A percentile compares a stretch with the other conserved stretches of the same genome.
These are phyloP conservation scores for Emmonsia crescens DNA, from an alignment of 2,329 filamentous ascomycete genomes.

Conservation along the genomic window DNA sequence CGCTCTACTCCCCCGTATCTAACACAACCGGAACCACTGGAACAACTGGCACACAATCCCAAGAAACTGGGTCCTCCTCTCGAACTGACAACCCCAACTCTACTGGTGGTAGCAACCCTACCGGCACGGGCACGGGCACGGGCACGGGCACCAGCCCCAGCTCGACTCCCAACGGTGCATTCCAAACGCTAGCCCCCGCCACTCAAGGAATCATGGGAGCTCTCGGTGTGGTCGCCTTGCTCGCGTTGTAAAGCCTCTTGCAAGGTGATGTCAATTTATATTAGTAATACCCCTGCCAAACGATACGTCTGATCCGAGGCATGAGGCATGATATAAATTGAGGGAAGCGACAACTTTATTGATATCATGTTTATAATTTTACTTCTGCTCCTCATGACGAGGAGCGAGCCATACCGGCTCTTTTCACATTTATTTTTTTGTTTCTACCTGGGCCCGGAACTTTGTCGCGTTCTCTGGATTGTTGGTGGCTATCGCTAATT, in stretches of 20 bases:
- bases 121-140: slow-evolving; percentile 4
- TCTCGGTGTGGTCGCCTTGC: slow-evolving; percentile 33
- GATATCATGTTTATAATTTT: not conserved
- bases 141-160: slow-evolving; percentile 9
- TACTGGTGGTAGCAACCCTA: slow-evolving; percentile 11
- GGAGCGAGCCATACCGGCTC: not conserved
- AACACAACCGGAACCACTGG: slow-evolving; percentile 12
- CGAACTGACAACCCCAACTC: slow-evolving; percentile 11
- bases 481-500: not conserved
- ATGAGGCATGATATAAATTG: not conserved
- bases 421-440: not conserved
- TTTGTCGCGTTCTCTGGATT: not conserved
- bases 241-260: slow-evolving; percentile 26
- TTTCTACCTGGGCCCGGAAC: not conserved
- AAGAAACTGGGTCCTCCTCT: slow-evolving; percentile 8
- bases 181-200: slow-evolving; percentile 15
- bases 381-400: not conserved
- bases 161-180: slow-evolving; percentile 19
- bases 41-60: slow-evolving; percentile 11
- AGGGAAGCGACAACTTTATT: not conserved
- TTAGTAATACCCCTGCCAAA: not conserved
- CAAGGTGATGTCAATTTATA: not conserved
- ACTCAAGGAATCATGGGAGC: slow-evolving; percentile 20
- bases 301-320: not conserved
- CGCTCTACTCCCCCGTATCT: slow-evolving; percentile 14